Conservation (phyloP, 495 filamentous ascomycete genomes). For the Penicillium macrosclerotiorum region DNA sequence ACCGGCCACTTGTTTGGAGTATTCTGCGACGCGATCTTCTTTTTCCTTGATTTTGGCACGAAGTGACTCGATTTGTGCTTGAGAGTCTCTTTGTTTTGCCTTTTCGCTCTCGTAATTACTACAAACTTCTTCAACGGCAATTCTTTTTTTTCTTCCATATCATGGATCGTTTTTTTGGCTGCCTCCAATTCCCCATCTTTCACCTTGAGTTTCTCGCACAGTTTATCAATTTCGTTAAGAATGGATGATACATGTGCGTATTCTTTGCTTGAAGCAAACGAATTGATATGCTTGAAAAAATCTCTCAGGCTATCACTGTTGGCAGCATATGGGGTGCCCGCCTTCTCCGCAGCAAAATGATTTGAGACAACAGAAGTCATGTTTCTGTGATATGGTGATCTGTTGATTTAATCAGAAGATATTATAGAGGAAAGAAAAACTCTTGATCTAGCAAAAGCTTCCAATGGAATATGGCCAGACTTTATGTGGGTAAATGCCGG, state of each 20-base stretch:
- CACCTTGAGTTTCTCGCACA: constrained; percentile 4
- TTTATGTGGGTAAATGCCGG: too few species aligned
- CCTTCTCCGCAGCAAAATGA: neutral
- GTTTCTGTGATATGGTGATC: too few species aligned
- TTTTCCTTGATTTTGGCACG: too few species aligned
- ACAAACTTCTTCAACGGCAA: too few species aligned
- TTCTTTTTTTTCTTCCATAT: constrained; percentile 12
- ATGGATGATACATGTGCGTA: constrained; percentile 5
- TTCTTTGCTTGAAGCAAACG: constrained; percentile 10
- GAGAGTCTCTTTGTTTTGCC: too few species aligned
- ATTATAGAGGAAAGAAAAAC: too few species aligned
- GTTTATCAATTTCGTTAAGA: constrained; percentile 3
- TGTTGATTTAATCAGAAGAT: too few species aligned
- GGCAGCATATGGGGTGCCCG: neutral
- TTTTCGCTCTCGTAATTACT: too few species aligned
- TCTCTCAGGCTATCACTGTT: constrained; percentile 8
- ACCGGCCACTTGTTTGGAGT: neutral
- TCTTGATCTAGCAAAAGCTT: too few species aligned
- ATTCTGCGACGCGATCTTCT: constrained; percentile 8
- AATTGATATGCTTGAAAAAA: constrained; percentile 8
- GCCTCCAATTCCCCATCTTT: constrained; percentile 14
- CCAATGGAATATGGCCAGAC: too few species aligned
- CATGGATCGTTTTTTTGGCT: constrained; percentile 4
- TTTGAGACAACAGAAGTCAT: neutral
- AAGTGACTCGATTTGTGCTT: too few species aligned